Evolutionary conservation across 2,329 filamentous ascomycete species (phyloP).

Genomic region (Tympanopsis confertula): DNA sequence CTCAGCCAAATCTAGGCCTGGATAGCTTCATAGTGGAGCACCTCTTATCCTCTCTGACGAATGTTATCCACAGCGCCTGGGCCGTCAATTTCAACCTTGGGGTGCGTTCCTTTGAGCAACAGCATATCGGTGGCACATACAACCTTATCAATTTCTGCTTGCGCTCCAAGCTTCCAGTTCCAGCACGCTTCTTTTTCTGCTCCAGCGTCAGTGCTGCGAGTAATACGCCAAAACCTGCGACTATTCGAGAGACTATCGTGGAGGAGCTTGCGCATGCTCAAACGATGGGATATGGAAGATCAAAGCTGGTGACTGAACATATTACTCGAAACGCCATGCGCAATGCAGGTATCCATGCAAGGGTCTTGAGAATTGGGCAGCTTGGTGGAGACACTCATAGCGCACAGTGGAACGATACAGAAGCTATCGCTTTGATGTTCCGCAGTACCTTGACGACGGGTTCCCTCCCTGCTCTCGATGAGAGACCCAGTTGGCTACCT

Average conservation of each 20-base stretch:
- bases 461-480: background rate
- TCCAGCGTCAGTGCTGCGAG: constrained; percentile 33
- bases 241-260: constrained; percentile 11
- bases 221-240: constrained; percentile 22
- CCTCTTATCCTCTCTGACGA: constrained; percentile 25
- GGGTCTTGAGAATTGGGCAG: constrained; percentile 19
- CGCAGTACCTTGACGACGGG: constrained; percentile 11
- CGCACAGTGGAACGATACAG: constrained; percentile 19
- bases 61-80: constrained; percentile 40
- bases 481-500: background rate
- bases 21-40: constrained; percentile 16
- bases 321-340: constrained; percentile 15
- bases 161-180: constrained; percentile 13
- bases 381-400: constrained; percentile 18
- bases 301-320: constrained; percentile 17
- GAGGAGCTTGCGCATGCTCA: constrained; percentile 11
- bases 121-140: constrained; percentile 27
- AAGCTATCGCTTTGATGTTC: constrained; percentile 18
- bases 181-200: constrained; percentile 31
- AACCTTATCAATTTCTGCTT: constrained; percentile 32
- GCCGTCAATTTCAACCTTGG: constrained; percentile 41
- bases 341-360: constrained; percentile 11
- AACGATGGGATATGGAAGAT: constrained; percentile 19
- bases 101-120: constrained; percentile 27
- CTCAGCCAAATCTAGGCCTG: constrained; percentile 10